phyloP scores from a whole-genome alignment of 2,329 filamentous ascomycete species.

The Fonsecaea pugnacius region DNA sequence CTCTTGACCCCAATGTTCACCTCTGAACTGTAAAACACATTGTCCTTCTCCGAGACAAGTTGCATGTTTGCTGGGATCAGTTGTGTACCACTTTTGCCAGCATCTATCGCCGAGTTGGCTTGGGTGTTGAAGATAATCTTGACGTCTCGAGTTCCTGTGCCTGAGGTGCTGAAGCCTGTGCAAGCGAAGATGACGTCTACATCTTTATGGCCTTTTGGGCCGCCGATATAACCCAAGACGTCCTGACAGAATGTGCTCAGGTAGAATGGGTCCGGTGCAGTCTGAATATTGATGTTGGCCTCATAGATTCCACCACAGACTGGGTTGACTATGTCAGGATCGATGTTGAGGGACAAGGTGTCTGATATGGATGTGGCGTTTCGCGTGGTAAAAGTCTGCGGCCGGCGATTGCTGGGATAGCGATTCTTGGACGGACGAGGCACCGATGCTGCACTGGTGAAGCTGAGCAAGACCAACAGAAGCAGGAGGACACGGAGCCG shows the following conservation, averaged over 20 bases:
- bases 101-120: slow-evolving; percentile 10
- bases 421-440: background rate
- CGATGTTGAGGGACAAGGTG: slow-evolving; percentile 30
- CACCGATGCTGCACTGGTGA: background rate
- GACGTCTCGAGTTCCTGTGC: slow-evolving; percentile 23
- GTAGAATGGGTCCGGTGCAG: slow-evolving; percentile 25
- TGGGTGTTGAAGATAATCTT: slow-evolving; percentile 21
- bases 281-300: slow-evolving; percentile 29
- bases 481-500: background rate
- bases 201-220: slow-evolving; percentile 21
- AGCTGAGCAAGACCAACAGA: background rate
- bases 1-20: slow-evolving; percentile 22
- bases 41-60: slow-evolving; percentile 13
- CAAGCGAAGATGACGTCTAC: slow-evolving; percentile 29
- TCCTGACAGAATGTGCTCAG: slow-evolving; percentile 21
- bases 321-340: slow-evolving; percentile 41
- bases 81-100: slow-evolving; percentile 15
- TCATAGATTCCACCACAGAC: slow-evolving; percentile 24
- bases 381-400: slow-evolving; percentile 4
- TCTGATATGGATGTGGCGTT: slow-evolving; percentile 10
- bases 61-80: slow-evolving; percentile 24
- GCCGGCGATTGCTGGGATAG: background rate
- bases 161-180: slow-evolving; percentile 10
- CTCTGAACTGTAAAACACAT: slow-evolving; percentile 17
- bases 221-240: slow-evolving; percentile 26